These are phyloP conservation scores for Kodamaea kakaduensis DNA, from an alignment of 805 yeast genomes.

Conservation along the genomic window DNA sequence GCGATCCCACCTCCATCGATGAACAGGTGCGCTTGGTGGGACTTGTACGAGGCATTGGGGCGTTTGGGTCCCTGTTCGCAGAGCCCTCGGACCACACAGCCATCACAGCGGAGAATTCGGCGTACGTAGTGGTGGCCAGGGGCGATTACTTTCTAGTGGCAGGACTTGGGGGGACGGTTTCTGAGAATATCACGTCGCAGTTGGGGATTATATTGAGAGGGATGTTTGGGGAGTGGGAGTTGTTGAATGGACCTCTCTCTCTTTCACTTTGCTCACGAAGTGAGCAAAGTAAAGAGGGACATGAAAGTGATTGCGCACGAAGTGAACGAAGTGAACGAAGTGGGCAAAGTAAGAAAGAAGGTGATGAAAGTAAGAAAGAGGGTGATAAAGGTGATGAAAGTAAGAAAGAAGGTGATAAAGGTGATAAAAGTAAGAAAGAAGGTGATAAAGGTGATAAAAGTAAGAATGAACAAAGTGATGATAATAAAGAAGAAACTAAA, in stretches of 20 bases:
- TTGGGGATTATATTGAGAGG: slow-evolving; percentile 18
- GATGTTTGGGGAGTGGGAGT: slow-evolving; percentile 23
- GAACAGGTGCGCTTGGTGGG: slow-evolving; percentile 33
- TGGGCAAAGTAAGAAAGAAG: too few relatives aligned
- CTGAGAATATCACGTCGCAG: slow-evolving; percentile 1
- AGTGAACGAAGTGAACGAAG: too few relatives aligned
- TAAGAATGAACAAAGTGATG: too few relatives aligned
- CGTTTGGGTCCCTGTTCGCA: slow-evolving; percentile 17
- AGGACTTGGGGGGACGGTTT: slow-evolving; percentile 16
- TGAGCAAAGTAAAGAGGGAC: too few relatives aligned
- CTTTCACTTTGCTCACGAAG: too few relatives aligned
- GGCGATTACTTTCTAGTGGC: slow-evolving; percentile 25
- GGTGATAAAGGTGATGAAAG: too few relatives aligned
- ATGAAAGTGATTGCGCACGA: too few relatives aligned
- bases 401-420: too few relatives aligned
- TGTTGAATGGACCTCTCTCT: slow-evolving; percentile 28
- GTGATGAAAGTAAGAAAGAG: too few relatives aligned
- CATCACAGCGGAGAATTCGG: slow-evolving; percentile 23
- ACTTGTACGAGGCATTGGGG: slow-evolving; percentile 32
- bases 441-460: too few relatives aligned
- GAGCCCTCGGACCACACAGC: slow-evolving; percentile 13
- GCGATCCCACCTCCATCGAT: slow-evolving; percentile 5
- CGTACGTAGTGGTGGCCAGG: slow-evolving; percentile 28
- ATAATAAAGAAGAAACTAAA: too few relatives aligned
- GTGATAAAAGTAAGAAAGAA: too few relatives aligned